Base-by-base conservation (phyloP, 2,329 filamentous ascomycete genomes). In the Fusarium staphyleae region DNA sequence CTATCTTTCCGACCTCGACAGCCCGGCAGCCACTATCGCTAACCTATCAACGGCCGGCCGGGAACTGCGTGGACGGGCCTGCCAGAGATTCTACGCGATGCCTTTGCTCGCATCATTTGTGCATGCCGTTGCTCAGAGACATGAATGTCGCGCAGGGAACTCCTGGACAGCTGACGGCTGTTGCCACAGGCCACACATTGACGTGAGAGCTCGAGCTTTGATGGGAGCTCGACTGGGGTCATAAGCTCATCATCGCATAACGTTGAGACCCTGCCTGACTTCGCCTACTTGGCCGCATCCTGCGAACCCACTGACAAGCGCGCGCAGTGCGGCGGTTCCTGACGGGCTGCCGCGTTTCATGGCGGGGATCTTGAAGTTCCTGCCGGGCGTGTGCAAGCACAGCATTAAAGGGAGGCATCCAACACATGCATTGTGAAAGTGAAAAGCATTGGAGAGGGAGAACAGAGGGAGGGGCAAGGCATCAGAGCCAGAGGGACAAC, bases 131-230 rank as follows among this genome's bases (percentile, higher is more conserved):
- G 57, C 48, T 62, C 48, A 60, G 46, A 47, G 53, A 58, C 39
- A 60, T 49, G 52, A 55, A 53, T 65, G 52, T 59, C 49, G 55
- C 49, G 51, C 63, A 66, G 63, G 63, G 63, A 65, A 61, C 53
- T 59, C 57, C 58, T 49, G 49, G 56, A 16, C 29, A 46, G 54
- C 63, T 32, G 50, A 48, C 59, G 55, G 53, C 52, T 51, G 29
- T 47, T 44, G 40, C 48, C 34, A 45, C 18, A 49, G 33, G 49
- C 62, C 62, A 52, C 56, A 43, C 48, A 55, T 56, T 55, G 62
- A 60, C 55, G 35, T 51, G 53, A 55, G 55, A 55, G 35, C 34
- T 52, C 30, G 48, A 48, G 19, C 29, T 48, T 44, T 18, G 42
- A 53, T 37, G 34, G 24, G 50, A 34, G 42, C 39, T 36, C 13